Percentiles rank a stretch among this genome's conserved stretches.
phyloP scores from a whole-genome alignment of 2,329 filamentous ascomycete species.

The Fusarium agapanthi region DNA sequence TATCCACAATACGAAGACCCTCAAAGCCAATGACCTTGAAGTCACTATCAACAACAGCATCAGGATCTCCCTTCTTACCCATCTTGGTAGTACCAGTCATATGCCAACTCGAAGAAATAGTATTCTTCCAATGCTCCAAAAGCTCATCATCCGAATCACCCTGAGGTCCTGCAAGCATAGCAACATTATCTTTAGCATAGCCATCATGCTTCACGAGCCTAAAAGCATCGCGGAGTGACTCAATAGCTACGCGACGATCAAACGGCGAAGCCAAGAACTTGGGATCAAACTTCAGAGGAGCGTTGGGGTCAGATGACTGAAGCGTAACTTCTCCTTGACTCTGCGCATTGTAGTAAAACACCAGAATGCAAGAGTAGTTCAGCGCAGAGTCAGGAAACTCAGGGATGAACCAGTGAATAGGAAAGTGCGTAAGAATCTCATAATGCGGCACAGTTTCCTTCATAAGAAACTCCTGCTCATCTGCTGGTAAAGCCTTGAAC shows the following conservation, averaged over 20 bases:
- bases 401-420: slow-evolving; percentile 54
- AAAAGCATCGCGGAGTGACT: slow-evolving; percentile 55
- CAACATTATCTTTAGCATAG: slow-evolving; percentile 55
- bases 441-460: slow-evolving; percentile 64
- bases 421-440: slow-evolving; percentile 61
- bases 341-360: slow-evolving; percentile 64
- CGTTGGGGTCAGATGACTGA: slow-evolving; percentile 59
- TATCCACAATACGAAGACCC: slow-evolving; percentile 32
- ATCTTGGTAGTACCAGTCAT: slow-evolving; percentile 67
- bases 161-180: slow-evolving; percentile 53
- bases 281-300: slow-evolving; percentile 62
- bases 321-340: slow-evolving; percentile 61
- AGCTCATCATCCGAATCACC: slow-evolving; percentile 64
- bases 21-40: slow-evolving; percentile 33
- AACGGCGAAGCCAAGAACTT: slow-evolving; percentile 62
- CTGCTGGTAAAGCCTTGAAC: slow-evolving; percentile 57
- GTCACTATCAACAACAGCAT: slow-evolving; percentile 57
- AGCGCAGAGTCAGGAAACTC: slow-evolving; percentile 47
- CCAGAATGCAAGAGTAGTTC: slow-evolving; percentile 54
- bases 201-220: slow-evolving; percentile 51
- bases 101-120: slow-evolving; percentile 59
- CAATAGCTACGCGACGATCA: slow-evolving; percentile 61
- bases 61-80: slow-evolving; percentile 54
- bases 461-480: slow-evolving; percentile 55
- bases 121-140: slow-evolving; percentile 54